Percentiles rank a stretch among this genome's conserved stretches.
These are phyloP conservation scores for Anethum foeniculum DNA, from an alignment of 140 eudicot species.

Conservation along the genomic window DNA sequence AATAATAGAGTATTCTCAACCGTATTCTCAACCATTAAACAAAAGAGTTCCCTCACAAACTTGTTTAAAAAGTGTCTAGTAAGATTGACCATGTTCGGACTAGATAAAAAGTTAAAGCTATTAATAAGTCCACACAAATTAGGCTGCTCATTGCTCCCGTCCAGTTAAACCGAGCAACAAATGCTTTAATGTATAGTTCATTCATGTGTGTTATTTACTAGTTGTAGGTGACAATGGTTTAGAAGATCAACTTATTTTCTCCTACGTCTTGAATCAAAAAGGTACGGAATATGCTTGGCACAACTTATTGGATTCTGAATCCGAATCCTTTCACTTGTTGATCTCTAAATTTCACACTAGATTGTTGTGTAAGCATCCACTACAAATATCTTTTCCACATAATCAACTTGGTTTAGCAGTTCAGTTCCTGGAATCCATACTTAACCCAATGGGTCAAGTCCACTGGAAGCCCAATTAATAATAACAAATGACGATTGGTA, in stretches of 20 bases:
- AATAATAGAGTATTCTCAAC: too few relatives aligned
- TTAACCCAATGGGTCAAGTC: background rate
- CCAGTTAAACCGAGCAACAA: background rate
- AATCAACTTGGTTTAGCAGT: background rate
- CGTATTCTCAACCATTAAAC: too few relatives aligned
- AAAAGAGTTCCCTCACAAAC: too few relatives aligned
- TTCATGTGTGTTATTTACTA: background rate
- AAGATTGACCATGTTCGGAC: too few relatives aligned
- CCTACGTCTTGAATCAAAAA: background rate
- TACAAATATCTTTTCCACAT: background rate
- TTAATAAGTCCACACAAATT: too few relatives aligned
- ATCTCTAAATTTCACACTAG: background rate
- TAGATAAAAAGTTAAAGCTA: too few relatives aligned
- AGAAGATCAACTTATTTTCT: background rate
- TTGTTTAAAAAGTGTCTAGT: too few relatives aligned
- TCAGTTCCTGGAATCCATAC: background rate
- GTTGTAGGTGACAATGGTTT: background rate
- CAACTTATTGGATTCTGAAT: background rate
- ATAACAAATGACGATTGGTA: background rate
- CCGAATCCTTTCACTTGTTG: background rate
- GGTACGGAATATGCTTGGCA: background rate
- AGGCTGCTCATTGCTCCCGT: background rate
- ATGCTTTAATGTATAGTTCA: background rate
- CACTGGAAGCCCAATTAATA: background rate
- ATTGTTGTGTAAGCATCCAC: constrained; percentile 1